phyloP scores from a whole-genome alignment of 2,329 filamentous ascomycete species.

The Fusarium lyarnte region DNA sequence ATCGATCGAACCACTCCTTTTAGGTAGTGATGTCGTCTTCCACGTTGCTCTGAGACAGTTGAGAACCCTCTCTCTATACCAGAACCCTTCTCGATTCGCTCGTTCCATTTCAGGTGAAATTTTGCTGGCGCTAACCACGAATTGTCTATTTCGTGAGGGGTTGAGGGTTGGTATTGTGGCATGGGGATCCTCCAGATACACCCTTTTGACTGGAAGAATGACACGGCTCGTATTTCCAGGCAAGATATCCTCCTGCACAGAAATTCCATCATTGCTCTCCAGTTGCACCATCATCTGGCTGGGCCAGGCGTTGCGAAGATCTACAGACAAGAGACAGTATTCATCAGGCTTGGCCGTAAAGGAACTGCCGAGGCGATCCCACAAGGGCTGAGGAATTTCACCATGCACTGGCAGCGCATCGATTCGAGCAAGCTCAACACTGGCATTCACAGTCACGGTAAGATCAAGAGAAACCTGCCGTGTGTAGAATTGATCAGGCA shows the following conservation, averaged over 20 bases:
- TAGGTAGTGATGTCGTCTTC: conserved; percentile 64
- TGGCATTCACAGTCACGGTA: conserved; percentile 90
- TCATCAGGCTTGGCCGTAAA: conserved; percentile 61
- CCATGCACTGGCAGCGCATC: conserved; percentile 80
- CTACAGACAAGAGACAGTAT: conserved; percentile 82
- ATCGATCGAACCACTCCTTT: conserved; percentile 75
- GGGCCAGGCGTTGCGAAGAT: conserved; percentile 91
- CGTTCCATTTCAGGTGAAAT: conserved; percentile 83
- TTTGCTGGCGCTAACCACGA: conserved; percentile 84
- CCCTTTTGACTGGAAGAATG: conserved; percentile 77
- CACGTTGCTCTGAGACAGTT: conserved; percentile 76
- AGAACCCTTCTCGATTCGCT: conserved; percentile 83
- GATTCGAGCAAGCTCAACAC: conserved; percentile 81
- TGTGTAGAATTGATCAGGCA: conserved; percentile 81
- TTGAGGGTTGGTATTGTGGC: conserved; percentile 83
- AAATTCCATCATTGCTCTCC: conserved; percentile 59
- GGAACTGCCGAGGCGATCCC: conserved; percentile 57
- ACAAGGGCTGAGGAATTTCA: conserved; percentile 69
- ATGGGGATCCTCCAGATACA: conserved; percentile 81
- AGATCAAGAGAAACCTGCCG: conserved; percentile 83
- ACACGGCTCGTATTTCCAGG: conserved; percentile 78
- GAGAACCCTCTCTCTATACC: conserved; percentile 87
- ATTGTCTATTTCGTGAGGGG: conserved; percentile 86
- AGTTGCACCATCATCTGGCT: conserved; percentile 77
- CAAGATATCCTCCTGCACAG: conserved; percentile 66